Evolutionary conservation across 352 stramenopile species (phyloP), one percentile per base, ranked within the genome.

Genomic region (Elongisporangium prolatum): DNA sequence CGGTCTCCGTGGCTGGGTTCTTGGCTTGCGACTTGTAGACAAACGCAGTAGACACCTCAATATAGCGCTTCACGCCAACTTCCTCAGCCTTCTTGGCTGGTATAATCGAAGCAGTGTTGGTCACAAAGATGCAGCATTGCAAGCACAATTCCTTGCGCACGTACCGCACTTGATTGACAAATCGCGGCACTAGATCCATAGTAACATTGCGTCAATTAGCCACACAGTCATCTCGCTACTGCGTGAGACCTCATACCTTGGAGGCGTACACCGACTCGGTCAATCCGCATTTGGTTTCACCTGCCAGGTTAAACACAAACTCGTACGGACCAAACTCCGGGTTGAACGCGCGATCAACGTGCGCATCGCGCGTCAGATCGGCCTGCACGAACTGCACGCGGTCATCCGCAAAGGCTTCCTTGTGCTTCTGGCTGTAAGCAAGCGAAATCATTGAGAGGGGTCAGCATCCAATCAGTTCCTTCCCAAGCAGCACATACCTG

Each of bases 1-100:
- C 80, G 0, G 54, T 56, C 57, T 95, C 86, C 11, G 67, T 69
- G 3, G 84, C 86, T 0, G 86, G 73, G 17, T 75, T 48, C 61
- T 93, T 93, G 0, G 74, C 69, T 62, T 93, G 83, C 21, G 84
- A 93, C 61, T 92, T 93, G 78, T 95, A 95, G 52, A 95, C 84
- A 52, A 91, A 91, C n/a, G 80, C 82, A 21, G 86, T 94, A 18
- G 86, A 95, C 16, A 95, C 82, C 68, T 95, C 86, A 58, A 95
- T 61, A 57, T 81, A 94, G 24, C 83, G 78, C 57, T 87, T 88
- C n/a, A 94, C 76, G 13, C 79, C 70, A 51, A 91, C 56, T 47
- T 81, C 74, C 28, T 82, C 64, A 7, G 77, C 80, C 61, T 89
- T 89, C 52, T 80, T 77, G 34, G 81, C 80, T 79, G 21, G 52